Evolutionary conservation across 2,329 filamentous ascomycete genomes (phyloP), one percentile per base, ranked within the genome.

Genomic region (Coniochaeta sp.): DNA sequence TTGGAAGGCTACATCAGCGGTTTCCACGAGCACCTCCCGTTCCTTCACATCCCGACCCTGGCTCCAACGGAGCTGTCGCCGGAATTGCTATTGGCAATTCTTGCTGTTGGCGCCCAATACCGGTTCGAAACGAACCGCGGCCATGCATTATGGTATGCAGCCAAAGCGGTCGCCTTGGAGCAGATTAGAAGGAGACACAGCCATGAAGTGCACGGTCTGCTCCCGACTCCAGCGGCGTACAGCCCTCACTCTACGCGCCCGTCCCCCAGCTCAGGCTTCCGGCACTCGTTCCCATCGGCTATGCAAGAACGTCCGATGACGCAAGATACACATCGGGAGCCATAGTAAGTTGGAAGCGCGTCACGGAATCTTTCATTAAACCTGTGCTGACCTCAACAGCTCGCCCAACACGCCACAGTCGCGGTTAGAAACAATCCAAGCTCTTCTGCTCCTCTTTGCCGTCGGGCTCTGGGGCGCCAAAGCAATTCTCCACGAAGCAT

Each of bases 1-100:
- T 67, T 89, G 28, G 83, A 86, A 53, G 85, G 84, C 1, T 89
- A 87, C 58, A 78, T 87, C 50, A 80, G 77, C 53, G 84, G 85
- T 0, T 87, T 89, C 53, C 65, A 82, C 52, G 72, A 77, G 24
- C 77, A 81, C 54, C 71, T 82, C 35, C 79, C 78, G 0, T 81
- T 89, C 55, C 70, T 89, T 26, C 86, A 90, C 61, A 68, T 87
- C 5, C 81, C 86, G 0, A 88, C 85, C 0, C 72, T 89, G 46
- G 73, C 75, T 1, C 77, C 83, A 0, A 77, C 78, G 7, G 78
- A 82, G n/a, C 75, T 82, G n/a, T 80, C 83, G 0, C 78, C 85
- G 0, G 86, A 89, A 63, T 69, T 89, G 4, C 69, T 87, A 5
- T 68, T 90, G 26, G 85, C 85, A 0, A 78, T 89, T 14, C 71